A percentile compares a stretch with the other conserved stretches of the same genome.
These are phyloP conservation scores for Saturnispora sanitii DNA, from an alignment of 805 yeast genomes.

Conservation along the genomic window DNA sequence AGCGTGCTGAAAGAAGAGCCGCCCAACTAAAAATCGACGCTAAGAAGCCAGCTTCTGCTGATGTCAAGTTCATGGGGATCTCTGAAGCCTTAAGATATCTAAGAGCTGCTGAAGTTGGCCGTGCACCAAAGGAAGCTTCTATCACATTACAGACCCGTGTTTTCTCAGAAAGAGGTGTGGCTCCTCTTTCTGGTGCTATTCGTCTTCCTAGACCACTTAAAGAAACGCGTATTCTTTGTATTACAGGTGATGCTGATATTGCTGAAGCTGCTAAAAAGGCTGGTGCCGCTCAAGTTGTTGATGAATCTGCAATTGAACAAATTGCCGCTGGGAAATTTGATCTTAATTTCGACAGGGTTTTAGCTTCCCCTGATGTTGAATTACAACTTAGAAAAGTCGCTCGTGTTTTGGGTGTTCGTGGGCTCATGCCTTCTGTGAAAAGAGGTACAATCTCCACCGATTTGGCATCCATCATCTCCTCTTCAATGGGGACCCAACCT, in stretches of 20 bases:
- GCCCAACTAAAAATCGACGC: slow-evolving; percentile 27
- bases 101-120: slow-evolving; percentile 87
- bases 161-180: slow-evolving; percentile 67
- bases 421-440: slow-evolving; percentile 79
- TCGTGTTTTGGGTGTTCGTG: slow-evolving; percentile 78
- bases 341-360: slow-evolving; percentile 60
- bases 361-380: slow-evolving; percentile 77
- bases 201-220: slow-evolving; percentile 65
- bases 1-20: slow-evolving; percentile 20
- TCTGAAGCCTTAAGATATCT: slow-evolving; percentile 66
- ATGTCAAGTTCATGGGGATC: slow-evolving; percentile 63
- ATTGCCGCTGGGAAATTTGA: slow-evolving; percentile 45
- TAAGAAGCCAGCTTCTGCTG: slow-evolving; percentile 32
- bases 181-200: slow-evolving; percentile 63
- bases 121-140: slow-evolving; percentile 60
- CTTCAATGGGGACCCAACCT: slow-evolving; percentile 57
- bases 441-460: slow-evolving; percentile 79
- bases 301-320: slow-evolving; percentile 53
- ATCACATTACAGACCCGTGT: slow-evolving; percentile 56
- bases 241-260: slow-evolving; percentile 48
- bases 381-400: slow-evolving; percentile 58
- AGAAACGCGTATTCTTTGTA: slow-evolving; percentile 54
- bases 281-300: slow-evolving; percentile 66
- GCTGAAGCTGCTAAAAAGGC: slow-evolving; percentile 43
- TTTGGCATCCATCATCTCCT: slow-evolving; percentile 40